Base-by-base conservation (phyloP, 2,329 filamentous ascomycete genomes). In the Aspergillus uvarum region DNA sequence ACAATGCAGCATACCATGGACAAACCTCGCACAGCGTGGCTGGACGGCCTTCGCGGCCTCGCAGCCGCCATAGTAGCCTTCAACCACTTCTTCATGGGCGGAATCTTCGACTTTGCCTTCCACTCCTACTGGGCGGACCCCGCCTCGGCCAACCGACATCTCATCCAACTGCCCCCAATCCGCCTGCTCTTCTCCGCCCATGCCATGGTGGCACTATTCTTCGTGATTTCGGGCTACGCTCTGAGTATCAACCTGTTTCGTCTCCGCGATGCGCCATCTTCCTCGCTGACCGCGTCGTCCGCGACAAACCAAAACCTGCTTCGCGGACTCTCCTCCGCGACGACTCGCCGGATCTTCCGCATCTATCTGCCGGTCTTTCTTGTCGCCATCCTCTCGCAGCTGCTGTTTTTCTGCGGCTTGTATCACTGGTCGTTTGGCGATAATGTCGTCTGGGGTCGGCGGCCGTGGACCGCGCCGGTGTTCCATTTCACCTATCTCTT, bases 161-260 rank as follows among this genome's bases (percentile, higher is more conserved):
- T 67, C n/a, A 58, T 67, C 2, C 75, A 77, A 60, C 67, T 78
- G n/a, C 77, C 77, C 1, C 68, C 78, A 3, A 56, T 80, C 22
- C 75, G 76, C 0, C 63, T 79, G 2, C 53, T 73, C 10, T 68
- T 78, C 35, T 70, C 74, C 1, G 77, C 77, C 2, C 70, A 70
- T 5, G 71, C 74, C 1, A 76, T 78, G 44, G 84, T 86, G 0
- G 78, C 82, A 2, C 76, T 78, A 7, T 86, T 86, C 67, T 85
- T 83, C 70, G 79, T 86, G 64, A 81, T 86, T 54, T 86, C 84
- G 0, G 84, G 84, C 60, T 86, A 85, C 62, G 84, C 83, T 6
- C 73, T 86, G 16, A 80, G 82, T 2, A 72, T 79, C 47, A 83
- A 82, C 65, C 79, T 82, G 0, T 63, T 85, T 4, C 53, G 59